These are phyloP conservation scores for Dendrobium nobile DNA, from an alignment of 106 monocot genomes.

Conservation along the genomic window DNA sequence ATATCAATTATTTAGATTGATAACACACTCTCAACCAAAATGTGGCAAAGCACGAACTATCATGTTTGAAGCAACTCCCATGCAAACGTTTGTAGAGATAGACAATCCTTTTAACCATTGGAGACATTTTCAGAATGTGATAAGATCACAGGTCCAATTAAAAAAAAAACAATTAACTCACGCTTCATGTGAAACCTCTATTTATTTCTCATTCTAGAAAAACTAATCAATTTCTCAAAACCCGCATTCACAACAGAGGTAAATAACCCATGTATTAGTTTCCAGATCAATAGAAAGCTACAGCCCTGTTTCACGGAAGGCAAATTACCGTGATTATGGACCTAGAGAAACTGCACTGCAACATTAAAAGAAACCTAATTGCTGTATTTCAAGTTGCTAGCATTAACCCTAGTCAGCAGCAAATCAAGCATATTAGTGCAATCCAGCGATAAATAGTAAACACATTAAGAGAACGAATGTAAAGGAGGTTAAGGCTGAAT, in stretches of 20 bases:
- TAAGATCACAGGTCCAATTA: not conserved
- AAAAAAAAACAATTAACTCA: not conserved
- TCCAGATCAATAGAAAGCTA: no score
- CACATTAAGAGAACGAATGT: not conserved
- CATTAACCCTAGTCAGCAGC: not conserved
- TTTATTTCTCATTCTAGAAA: not conserved
- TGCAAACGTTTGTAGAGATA: no score
- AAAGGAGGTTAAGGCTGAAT: conserved; percentile 3
- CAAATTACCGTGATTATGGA: not conserved
- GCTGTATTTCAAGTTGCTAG: not conserved
- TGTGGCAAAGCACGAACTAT: no score
- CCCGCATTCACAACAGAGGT: not conserved
- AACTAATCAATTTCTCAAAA: not conserved
- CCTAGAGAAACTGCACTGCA: not conserved
- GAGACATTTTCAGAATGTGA: not conserved
- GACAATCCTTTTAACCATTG: not conserved
- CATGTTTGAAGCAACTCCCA: no score
- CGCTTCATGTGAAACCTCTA: not conserved
- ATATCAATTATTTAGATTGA: not conserved
- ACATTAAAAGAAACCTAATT: not conserved
- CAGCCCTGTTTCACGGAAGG: no score
- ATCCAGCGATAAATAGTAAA: not conserved
- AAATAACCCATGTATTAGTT: not conserved
- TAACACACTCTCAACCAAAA: not conserved
- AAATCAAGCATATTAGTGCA: no score